Evolutionary conservation across 768 basidiomycete genomes (phyloP).

Genomic region (Rhodotorula kratochvilovae): DNA sequence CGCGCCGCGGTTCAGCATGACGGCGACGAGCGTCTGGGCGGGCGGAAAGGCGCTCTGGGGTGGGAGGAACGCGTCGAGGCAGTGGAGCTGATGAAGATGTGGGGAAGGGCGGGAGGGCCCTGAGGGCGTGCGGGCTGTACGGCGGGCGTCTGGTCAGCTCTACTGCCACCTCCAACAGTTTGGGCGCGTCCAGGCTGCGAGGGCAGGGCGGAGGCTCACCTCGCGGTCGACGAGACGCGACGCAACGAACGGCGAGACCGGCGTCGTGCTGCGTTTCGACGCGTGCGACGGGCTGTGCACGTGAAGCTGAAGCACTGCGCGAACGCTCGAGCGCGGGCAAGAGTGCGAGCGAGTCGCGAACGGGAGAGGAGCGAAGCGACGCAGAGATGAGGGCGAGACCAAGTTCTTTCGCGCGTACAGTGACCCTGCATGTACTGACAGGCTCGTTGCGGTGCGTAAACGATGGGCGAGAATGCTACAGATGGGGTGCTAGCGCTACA

Average conservation of each 20-base stretch:
- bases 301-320: no score
- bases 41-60: not conserved
- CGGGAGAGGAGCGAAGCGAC: no score
- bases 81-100: not conserved
- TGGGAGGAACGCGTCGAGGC: not conserved
- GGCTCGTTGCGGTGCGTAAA: no score
- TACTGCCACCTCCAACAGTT: not conserved
- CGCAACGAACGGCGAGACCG: not conserved
- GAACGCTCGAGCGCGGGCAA: no score
- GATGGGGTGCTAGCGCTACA: not conserved
- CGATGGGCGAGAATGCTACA: not conserved
- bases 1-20: slow-evolving; percentile 25
- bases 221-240: not conserved
- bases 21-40: no score
- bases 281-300: not conserved
- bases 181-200: no score
- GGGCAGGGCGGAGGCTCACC: not conserved
- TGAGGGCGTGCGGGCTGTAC: not conserved
- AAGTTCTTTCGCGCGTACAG: no score
- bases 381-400: no score
- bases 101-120: no score
- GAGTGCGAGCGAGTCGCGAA: no score
- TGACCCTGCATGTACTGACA: no score
- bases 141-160: not conserved
- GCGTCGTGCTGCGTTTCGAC: no score